A percentile compares a stretch with the other conserved stretches of the same genome.
Conservation (phyloP, 2,329 filamentous ascomycete species). For the Monilinia vaccinii-corymbosi region DNA sequence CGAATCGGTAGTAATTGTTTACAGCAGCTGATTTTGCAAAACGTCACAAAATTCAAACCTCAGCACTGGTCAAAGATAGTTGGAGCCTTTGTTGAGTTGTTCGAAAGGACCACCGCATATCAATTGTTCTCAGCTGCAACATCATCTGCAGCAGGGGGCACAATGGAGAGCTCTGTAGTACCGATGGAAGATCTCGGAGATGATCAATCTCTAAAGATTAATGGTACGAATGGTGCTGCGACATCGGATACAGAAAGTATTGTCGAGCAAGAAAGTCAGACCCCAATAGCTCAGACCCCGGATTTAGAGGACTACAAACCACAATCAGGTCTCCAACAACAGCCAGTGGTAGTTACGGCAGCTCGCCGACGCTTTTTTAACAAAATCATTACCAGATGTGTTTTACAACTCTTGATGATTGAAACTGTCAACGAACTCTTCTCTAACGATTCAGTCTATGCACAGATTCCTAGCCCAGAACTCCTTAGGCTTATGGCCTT, state of each 20-base stretch:
- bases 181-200: constrained; percentile 24
- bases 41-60: constrained; percentile 81
- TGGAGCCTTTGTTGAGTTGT: constrained; percentile 89
- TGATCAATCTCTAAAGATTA: constrained; percentile 53
- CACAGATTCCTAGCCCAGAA: constrained; percentile 82
- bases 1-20: constrained; percentile 97
- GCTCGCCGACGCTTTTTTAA: constrained; percentile 95
- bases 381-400: constrained; percentile 97
- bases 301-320: constrained; percentile 75
- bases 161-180: constrained; percentile 39
- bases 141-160: constrained; percentile 43
- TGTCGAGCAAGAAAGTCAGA: constrained; percentile 26
- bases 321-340: constrained; percentile 66
- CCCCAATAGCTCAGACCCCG: constrained; percentile 18
- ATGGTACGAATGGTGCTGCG: constrained; percentile 39
- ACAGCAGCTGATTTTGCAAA: constrained; percentile 92
- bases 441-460: constrained; percentile 91
- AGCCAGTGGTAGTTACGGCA: constrained; percentile 85
- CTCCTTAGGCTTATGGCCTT: constrained; percentile 87
- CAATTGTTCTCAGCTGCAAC: constrained; percentile 84
- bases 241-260: constrained; percentile 26
- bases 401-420: constrained; percentile 96
- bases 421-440: constrained; percentile 98
- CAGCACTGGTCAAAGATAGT: constrained; percentile 94
- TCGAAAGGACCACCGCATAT: constrained; percentile 87